Evolutionary conservation across 805 yeast genomes (phyloP).

Genomic region (Schizosaccharomyces pombe): ASM294v3 CU329670.1:953501-954000

Average conservation of each 20-base stretch:
- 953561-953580: conserved; percentile 76
- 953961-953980: conserved; percentile 15
- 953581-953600: conserved; percentile 83
- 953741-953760: conserved; percentile 33
- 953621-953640: conserved; percentile 89
- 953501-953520: conserved; percentile 84
- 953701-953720: conserved; percentile 83
- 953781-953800: conserved; percentile 28
- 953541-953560: conserved; percentile 60
- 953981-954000: conserved; percentile 7
- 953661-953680: conserved; percentile 89
- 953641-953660: conserved; percentile 82
- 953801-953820: conserved; percentile 31
- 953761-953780: conserved; percentile 30
- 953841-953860: conserved; percentile 71
- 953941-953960: conserved; percentile 23
- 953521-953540: conserved; percentile 79
- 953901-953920: conserved; percentile 12
- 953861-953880: conserved; percentile 9
- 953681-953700: conserved; percentile 93
- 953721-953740: conserved; percentile 82
- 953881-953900: conserved; percentile 15
- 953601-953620: conserved; percentile 90
- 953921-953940: conserved; percentile 13
- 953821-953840: conserved; percentile 58